Conservation (phyloP, 2,329 filamentous ascomycete genomes). For the Phialocephala subalpina region DNA sequence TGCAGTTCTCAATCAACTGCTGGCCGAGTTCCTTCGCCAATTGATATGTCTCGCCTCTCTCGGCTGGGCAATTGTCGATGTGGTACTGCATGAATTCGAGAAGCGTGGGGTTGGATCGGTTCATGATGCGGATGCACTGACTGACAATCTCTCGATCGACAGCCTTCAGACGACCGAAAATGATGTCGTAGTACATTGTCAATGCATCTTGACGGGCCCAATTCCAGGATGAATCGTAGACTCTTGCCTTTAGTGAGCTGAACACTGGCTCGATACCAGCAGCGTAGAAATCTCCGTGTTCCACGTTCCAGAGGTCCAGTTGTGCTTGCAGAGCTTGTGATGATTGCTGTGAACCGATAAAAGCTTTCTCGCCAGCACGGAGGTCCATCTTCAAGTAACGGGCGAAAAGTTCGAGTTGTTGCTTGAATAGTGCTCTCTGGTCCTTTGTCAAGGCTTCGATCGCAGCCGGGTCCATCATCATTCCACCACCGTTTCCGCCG, state of each 20-base stretch:
- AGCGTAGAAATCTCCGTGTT: conserved; percentile 97
- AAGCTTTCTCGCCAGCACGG: conserved; percentile 94
- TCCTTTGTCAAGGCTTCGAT: conserved; percentile 98
- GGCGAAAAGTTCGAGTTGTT: conserved; percentile 94
- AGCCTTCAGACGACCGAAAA: conserved; percentile 91
- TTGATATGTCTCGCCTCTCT: conserved; percentile 96
- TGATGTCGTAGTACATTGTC: conserved; percentile 99
- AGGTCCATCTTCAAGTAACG: conserved; percentile 98
- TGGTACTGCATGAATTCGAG: conserved; percentile 99
- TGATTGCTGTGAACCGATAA: conserved; percentile 83
- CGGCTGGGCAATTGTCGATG: conserved; percentile 97
- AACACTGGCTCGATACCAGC: conserved; percentile 94
- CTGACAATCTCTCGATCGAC: conserved; percentile 98
- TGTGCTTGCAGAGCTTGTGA: conserved; percentile 90
- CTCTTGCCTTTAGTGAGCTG: conserved; percentile 89
- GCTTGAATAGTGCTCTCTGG: conserved; percentile 95
- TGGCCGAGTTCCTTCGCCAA: conserved; percentile 94
- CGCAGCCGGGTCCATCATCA: conserved; percentile 99
- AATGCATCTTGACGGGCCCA: conserved; percentile 98
- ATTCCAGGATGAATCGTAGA: conserved; percentile 99
- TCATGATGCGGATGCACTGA: conserved; percentile 99
- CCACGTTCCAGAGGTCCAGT: conserved; percentile 91
- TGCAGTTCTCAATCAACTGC: conserved; percentile 97
- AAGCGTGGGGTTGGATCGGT: conserved; percentile 93
- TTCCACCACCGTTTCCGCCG: conserved; percentile 76